Evolutionary conservation across 164 flowering plant genomes (phyloP).

Genomic region (Magnolia kwangsiensis): DNA sequence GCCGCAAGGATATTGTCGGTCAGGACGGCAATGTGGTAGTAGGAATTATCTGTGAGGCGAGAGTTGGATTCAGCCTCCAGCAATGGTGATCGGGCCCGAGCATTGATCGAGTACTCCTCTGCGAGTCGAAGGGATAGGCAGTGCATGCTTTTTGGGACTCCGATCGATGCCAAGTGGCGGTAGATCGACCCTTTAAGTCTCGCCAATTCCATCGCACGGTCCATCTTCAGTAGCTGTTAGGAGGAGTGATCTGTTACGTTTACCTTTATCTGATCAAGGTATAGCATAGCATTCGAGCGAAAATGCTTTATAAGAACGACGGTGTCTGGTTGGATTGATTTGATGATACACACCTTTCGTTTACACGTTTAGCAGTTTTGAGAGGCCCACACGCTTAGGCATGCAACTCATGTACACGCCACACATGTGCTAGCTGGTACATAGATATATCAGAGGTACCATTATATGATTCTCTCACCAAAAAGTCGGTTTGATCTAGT

Average conservation of each 20-base stretch:
- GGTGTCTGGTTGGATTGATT: too few species aligned
- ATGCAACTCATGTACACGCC: too few species aligned
- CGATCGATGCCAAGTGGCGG: constrained; percentile 68
- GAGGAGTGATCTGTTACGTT: not conserved
- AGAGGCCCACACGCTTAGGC: too few species aligned
- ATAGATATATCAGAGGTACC: too few species aligned
- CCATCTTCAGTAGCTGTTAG: constrained; percentile 53
- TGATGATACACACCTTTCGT: too few species aligned
- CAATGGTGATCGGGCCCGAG: constrained; percentile 54
- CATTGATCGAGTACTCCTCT: constrained; percentile 65
- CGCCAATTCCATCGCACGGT: constrained; percentile 42
- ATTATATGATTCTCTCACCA: too few species aligned
- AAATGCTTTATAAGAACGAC: too few species aligned
- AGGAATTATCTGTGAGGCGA: constrained; percentile 48
- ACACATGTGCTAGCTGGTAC: too few species aligned
- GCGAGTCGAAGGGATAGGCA: constrained; percentile 60
- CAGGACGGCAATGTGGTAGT: constrained; percentile 54
- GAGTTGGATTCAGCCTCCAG: constrained; percentile 54
- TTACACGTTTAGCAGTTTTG: too few species aligned
- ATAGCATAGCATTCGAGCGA: too few species aligned
- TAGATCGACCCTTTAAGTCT: constrained; percentile 43
- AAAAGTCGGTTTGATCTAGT: too few species aligned
- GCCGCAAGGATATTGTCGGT: constrained; percentile 80
- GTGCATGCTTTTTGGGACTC: constrained; percentile 63
- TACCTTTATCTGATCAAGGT: not conserved